phyloP scores from a whole-genome alignment of 192 early-diverging fungal species.

The Piromyces finnis region DNA sequence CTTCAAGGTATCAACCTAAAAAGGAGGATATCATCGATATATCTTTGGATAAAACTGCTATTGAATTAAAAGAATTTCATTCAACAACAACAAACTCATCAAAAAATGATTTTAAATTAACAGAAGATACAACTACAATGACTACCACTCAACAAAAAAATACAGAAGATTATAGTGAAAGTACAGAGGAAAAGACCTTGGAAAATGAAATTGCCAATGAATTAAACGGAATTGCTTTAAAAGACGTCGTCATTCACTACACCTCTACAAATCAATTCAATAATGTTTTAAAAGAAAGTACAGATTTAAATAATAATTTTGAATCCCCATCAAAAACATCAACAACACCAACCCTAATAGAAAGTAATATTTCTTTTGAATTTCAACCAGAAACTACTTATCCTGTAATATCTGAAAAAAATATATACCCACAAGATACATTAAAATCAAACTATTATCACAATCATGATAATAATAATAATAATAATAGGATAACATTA shows the following conservation, averaged over 20 bases:
- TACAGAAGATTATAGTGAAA: background rate
- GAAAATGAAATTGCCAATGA: background rate
- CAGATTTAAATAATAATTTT: too few relatives aligned
- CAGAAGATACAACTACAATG: too few relatives aligned
- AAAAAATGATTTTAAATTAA: too few relatives aligned
- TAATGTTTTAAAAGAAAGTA: too few relatives aligned
- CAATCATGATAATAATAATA: too few relatives aligned
- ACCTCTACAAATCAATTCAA: too few relatives aligned
- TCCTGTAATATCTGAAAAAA: background rate
- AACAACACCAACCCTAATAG: too few relatives aligned
- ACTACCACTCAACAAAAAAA: background rate
- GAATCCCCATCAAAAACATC: too few relatives aligned
- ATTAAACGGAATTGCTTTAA: background rate
- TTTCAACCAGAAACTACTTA: background rate
- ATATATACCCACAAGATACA: background rate
- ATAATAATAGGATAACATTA: background rate
- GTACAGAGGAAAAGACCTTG: background rate
- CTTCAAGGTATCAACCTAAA: background rate
- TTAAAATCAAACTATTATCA: background rate
- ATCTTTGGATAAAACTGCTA: background rate
- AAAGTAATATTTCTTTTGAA: background rate
- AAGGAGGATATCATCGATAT: background rate
- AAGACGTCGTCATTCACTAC: background rate
- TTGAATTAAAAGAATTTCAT: background rate
- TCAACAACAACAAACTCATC: background rate